Percentiles rank a stretch among this genome's conserved stretches.
phyloP scores from a whole-genome alignment of 73 alveolate genomes.

The Uronychia setigera region DNA sequence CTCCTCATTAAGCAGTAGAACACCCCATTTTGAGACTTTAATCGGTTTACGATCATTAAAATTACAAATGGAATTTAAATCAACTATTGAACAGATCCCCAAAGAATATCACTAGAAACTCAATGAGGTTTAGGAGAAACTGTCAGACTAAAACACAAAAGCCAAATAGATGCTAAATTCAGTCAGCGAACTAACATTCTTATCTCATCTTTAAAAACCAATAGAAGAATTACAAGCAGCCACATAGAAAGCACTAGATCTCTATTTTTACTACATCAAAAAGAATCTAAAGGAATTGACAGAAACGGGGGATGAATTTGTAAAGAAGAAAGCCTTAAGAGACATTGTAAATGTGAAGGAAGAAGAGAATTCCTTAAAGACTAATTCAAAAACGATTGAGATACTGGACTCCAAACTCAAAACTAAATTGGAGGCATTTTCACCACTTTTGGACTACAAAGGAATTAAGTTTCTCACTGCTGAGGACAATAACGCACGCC shows the following conservation, averaged over 20 bases:
- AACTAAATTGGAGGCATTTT: background rate
- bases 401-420: background rate
- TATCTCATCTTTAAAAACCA: background rate
- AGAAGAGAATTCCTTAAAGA: background rate
- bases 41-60: background rate
- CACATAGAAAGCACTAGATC: background rate
- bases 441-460: background rate
- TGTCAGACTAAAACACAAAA: background rate
- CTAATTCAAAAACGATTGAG: background rate
- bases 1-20: too few relatives aligned
- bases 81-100: background rate
- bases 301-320: background rate
- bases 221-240: background rate
- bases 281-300: background rate
- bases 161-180: background rate
- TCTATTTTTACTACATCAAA: background rate
- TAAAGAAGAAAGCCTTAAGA: background rate
- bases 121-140: background rate
- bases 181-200: background rate
- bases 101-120: background rate
- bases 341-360: background rate
- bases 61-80: background rate
- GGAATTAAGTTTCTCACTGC: background rate
- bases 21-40: background rate
- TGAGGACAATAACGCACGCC: background rate